A percentile compares a stretch with the other conserved stretches of the same genome.
Evolutionary conservation across 208 protist species (phyloP).

Genomic region (Leishmania major): DNA sequence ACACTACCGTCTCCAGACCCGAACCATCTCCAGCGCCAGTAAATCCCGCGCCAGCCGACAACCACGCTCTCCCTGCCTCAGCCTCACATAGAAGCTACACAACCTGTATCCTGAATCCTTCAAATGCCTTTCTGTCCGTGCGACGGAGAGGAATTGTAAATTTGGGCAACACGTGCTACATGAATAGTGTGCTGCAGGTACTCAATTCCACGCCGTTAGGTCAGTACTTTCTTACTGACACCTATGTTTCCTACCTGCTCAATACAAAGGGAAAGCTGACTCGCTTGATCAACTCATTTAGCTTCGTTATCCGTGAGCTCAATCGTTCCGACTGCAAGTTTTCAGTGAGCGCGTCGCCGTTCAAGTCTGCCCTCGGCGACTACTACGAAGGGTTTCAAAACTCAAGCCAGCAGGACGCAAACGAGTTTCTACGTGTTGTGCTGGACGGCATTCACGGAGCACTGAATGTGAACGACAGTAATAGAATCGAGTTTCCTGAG

Average conservation of each 20-base stretch:
- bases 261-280: constrained; percentile 37
- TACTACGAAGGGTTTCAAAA: constrained; percentile 76
- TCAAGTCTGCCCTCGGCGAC: constrained; percentile 80
- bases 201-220: constrained; percentile 83
- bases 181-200: constrained; percentile 91
- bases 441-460: constrained; percentile 93
- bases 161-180: constrained; percentile 93
- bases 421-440: constrained; percentile 92
- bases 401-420: constrained; percentile 89
- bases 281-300: constrained; percentile 64
- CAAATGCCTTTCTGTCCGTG: constrained; percentile 16
- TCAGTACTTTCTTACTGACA: constrained; percentile 87
- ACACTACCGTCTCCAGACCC: background rate
- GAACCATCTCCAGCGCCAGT: background rate
- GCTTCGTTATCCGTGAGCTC: constrained; percentile 83
- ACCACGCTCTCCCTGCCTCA: background rate
- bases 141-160: constrained; percentile 84
- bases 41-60: background rate
- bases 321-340: constrained; percentile 45
- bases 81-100: constrained; percentile 19
- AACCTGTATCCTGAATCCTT: constrained; percentile 36
- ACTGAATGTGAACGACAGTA: constrained; percentile 74
- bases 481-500: constrained; percentile 35
- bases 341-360: constrained; percentile 74
- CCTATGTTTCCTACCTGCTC: constrained; percentile 59